Base-by-base conservation (phyloP, 805 yeast species). In the Candida stauntonica region DNA sequence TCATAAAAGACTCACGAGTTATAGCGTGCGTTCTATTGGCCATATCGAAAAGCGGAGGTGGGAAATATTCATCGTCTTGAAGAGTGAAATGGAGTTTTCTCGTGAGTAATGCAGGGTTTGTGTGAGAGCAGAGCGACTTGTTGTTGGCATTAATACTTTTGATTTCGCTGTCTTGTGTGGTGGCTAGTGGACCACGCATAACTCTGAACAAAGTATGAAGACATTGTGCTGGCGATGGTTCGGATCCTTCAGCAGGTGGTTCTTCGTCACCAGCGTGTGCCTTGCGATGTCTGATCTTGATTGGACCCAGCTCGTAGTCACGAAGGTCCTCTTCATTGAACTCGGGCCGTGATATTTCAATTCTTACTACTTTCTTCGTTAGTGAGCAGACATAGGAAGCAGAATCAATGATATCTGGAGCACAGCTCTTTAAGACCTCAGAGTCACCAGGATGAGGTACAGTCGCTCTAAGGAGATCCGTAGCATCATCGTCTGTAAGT, bases 131-230 rank as follows among this genome's bases (percentile, higher is more conserved):
- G 41, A 83, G 59, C 2, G 70, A 62, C 13, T 75, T 65, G 43
- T 72, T 72, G n/a, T 62, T 57, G 4, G 75, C 57, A 43, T 70
- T 66, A 27, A 87, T 79, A 0, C 82, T 75, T 50, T 75, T 79
- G 3, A 67, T 60, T 9, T 72, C 74, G 5, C 68, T 72, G 3
- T 57, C 62, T 3, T 70, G 62, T 2, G 54, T 58, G 17, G 70
- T 57, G 7, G 65, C 55, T 17, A 86, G 57, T 0, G 95, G 91
- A 2, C 87, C 89, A 45, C 68, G 75, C 33, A 86, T 61, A 7
- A 83, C 81, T 44, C 75, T 77, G 48, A 73, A 68, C 14, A 86
- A 52, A 0, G 86, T 81, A 34, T 66, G 64, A 17, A 83, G 63
- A 48, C 94, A 81, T 31, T 71, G 73, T 0, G 72, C 56, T 3